Conservation (phyloP, 2,329 filamentous ascomycete species). For the Colletotrichum sublineola region DNA sequence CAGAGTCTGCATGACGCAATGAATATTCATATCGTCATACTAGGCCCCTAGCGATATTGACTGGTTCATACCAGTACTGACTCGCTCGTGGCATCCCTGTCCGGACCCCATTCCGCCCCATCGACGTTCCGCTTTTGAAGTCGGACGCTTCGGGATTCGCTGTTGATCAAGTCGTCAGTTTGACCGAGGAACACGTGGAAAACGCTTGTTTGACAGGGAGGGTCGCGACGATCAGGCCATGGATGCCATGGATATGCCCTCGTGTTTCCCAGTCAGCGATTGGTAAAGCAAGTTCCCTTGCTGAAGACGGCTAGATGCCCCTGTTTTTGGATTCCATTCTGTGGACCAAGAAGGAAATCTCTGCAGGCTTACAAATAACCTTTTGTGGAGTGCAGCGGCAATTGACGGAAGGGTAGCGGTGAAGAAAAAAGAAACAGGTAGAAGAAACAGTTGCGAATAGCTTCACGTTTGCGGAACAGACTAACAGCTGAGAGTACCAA, state of each 20-base stretch:
- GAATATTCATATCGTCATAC: conserved; percentile 25
- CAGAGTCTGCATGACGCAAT: conserved; percentile 36
- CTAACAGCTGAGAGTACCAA: not conserved
- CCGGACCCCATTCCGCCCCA: conserved; percentile 10
- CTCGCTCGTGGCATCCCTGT: conserved; percentile 21
- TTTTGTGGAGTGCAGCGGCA: not conserved
- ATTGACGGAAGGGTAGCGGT: not conserved
- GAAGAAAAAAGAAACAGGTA: not conserved
- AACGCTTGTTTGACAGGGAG: not conserved
- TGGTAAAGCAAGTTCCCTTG: not conserved
- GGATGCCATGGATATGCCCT: conserved; percentile 10
- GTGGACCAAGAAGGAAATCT: not conserved
- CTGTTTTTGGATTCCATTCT: not conserved
- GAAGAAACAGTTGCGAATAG: conserved; percentile 19
- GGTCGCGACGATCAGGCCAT: conserved; percentile 15
- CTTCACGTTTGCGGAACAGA: not conserved
- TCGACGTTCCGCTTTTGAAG: conserved; percentile 1
- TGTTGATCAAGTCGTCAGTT: not conserved
- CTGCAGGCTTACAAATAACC: conserved; percentile 9
- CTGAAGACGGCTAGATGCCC: not conserved
- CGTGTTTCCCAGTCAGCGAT: conserved; percentile 11
- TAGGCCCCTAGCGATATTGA: conserved; percentile 11
- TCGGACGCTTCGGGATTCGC: conserved; percentile 8
- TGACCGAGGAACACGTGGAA: not conserved
- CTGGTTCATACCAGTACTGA: conserved; percentile 3